These are phyloP conservation scores for Zymoseptoria passerinii DNA, from an alignment of 2,329 filamentous ascomycete species.

Conservation along the genomic window DNA sequence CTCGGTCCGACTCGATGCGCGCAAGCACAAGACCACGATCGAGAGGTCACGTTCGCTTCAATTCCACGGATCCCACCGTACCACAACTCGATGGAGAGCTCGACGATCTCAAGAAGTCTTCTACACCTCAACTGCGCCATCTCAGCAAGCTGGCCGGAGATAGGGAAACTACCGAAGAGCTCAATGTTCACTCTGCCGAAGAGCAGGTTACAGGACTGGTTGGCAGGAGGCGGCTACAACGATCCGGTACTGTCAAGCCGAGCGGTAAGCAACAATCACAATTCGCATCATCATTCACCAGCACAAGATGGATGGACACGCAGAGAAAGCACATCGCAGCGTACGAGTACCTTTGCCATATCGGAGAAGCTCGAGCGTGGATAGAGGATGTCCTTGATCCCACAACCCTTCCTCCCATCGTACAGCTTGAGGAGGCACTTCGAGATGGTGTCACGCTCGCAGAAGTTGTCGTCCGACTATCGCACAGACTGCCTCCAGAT, in stretches of 20 bases:
- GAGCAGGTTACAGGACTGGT: conserved; percentile 84
- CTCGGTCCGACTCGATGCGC: conserved; percentile 31
- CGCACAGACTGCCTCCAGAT: conserved; percentile 58
- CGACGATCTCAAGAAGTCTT: conserved; percentile 74
- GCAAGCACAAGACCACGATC: conserved; percentile 27
- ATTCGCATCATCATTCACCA: conserved; percentile 42
- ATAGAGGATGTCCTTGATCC: conserved; percentile 80
- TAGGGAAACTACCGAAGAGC: conserved; percentile 66
- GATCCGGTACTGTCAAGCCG: conserved; percentile 47
- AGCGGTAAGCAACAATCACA: conserved; percentile 39
- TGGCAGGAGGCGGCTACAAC: conserved; percentile 73
- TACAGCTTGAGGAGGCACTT: conserved; percentile 85
- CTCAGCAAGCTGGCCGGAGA: conserved; percentile 69
- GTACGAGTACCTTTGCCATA: conserved; percentile 97
- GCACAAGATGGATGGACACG: conserved; percentile 98
- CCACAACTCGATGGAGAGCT: conserved; percentile 40
- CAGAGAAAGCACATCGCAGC: conserved; percentile 93
- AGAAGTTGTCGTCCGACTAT: conserved; percentile 83
- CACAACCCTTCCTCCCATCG: conserved; percentile 77
- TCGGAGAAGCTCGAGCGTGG: conserved; percentile 98
- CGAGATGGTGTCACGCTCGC: conserved; percentile 90
- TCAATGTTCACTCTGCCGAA: conserved; percentile 65
- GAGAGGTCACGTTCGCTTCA: conserved; percentile 27
- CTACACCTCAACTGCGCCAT: conserved; percentile 81
- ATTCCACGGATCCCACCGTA: conserved; percentile 20